Evolutionary conservation across 108 stramenopile genomes (phyloP).

Genomic region (Stephanodiscus triporus): DNA sequence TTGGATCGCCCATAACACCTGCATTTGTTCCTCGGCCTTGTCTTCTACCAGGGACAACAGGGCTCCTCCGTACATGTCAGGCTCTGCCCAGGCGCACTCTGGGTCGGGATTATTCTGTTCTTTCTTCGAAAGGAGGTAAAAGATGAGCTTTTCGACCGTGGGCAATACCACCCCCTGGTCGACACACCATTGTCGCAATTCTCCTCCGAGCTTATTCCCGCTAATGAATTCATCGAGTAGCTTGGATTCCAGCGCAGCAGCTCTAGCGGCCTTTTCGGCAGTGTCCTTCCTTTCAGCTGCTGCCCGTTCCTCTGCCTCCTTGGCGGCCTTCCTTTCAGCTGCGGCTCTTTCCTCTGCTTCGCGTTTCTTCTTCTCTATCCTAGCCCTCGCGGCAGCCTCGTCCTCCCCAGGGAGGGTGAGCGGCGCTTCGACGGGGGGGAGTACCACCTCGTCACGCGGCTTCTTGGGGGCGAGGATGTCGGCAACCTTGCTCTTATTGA

Average conservation of each 20-base stretch:
- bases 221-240: slow-evolving; percentile 66
- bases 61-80: slow-evolving; percentile 68
- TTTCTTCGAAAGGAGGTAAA: slow-evolving; percentile 62
- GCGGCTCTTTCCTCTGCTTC: slow-evolving; percentile 50
- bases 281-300: slow-evolving; percentile 46
- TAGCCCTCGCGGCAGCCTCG: slow-evolving; percentile 56
- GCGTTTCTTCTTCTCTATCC: slow-evolving; percentile 52
- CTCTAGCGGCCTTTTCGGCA: slow-evolving; percentile 36
- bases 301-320: slow-evolving; percentile 36
- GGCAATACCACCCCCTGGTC: slow-evolving; percentile 55
- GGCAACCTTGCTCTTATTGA: slow-evolving; percentile 27
- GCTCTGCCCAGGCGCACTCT: slow-evolving; percentile 78
- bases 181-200: slow-evolving; percentile 69
- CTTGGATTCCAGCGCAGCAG: slow-evolving; percentile 41
- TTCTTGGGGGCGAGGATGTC: slow-evolving; percentile 44
- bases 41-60: slow-evolving; percentile 74
- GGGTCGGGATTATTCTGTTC: slow-evolving; percentile 72
- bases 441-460: slow-evolving; percentile 27
- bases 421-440: slow-evolving; percentile 58
- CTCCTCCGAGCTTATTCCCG: slow-evolving; percentile 73
- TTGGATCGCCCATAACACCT: slow-evolving; percentile 82
- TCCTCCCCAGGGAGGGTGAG: slow-evolving; percentile 50
- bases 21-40: slow-evolving; percentile 70
- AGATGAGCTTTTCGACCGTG: slow-evolving; percentile 68
- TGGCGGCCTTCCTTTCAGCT: slow-evolving; percentile 44